A percentile compares a stretch with the other conserved stretches of the same genome.
Conservation (phyloP, 495 filamentous ascomycete species). For the Xylaria flabelliformis region DNA sequence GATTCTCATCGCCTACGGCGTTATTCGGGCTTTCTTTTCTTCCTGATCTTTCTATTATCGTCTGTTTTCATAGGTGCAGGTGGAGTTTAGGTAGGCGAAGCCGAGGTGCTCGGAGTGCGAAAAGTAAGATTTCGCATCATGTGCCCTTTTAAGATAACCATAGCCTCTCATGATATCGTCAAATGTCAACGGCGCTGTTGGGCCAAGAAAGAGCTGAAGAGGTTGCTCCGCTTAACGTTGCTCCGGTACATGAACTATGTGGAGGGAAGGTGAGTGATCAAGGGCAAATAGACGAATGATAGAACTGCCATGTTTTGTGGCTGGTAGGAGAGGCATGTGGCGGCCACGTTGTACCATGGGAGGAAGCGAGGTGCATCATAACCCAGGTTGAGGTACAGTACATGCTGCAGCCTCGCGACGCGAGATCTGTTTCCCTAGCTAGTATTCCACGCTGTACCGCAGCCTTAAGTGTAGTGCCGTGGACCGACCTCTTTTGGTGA, state of each 20-base stretch:
- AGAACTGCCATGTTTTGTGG: conserved; percentile 11
- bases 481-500: conserved; percentile 5
- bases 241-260: conserved; percentile 22
- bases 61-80: neutral
- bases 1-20: neutral
- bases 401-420: conserved; percentile 24
- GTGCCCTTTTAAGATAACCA: neutral
- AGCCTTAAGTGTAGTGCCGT: conserved; percentile 9
- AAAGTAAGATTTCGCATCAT: conserved; percentile 23
- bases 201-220: conserved; percentile 27
- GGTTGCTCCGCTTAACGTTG: conserved; percentile 5
- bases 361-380: neutral
- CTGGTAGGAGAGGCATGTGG: conserved; percentile 22
- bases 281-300: conserved; percentile 7
- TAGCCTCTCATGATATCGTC: neutral
- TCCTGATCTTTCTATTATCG: neutral
- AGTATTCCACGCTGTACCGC: neutral
- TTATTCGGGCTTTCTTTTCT: neutral
- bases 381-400: conserved; percentile 21
- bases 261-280: neutral
- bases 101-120: conserved; percentile 22
- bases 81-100: conserved; percentile 5
- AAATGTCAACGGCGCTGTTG: neutral
- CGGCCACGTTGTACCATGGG: conserved; percentile 26
- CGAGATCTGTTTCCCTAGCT: conserved; percentile 10